Conservation (phyloP, 768 basidiomycete genomes). For the Xanthoconium purpureum region DNA sequence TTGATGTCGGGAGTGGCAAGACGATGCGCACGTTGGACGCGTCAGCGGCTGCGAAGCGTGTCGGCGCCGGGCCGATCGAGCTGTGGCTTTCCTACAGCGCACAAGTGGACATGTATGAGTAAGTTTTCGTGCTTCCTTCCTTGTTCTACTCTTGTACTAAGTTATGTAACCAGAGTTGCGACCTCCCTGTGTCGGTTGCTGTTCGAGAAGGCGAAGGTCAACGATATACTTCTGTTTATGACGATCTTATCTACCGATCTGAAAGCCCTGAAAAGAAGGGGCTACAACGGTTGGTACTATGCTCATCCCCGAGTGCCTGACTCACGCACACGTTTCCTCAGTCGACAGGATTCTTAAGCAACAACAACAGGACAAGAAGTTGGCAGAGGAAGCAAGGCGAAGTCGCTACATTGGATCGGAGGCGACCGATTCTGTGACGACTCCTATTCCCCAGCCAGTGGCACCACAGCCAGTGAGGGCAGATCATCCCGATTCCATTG, state of each 20-base stretch:
- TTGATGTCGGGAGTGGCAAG: conserved; percentile 50
- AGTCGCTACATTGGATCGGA: conserved; percentile 25
- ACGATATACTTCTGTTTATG: conserved; percentile 88
- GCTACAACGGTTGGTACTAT: conserved; percentile 67
- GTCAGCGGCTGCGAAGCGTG: conserved; percentile 64
- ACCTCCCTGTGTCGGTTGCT: conserved; percentile 76
- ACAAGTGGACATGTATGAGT: conserved; percentile 91
- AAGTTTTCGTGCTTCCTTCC: conserved; percentile 33
- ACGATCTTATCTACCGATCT: conserved; percentile 92
- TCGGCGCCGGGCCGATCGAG: conserved; percentile 59
- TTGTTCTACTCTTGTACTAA: neutral
- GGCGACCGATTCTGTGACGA: conserved; percentile 1
- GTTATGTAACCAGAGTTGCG: conserved; percentile 58
- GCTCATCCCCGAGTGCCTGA: neutral
- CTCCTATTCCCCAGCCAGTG: conserved; percentile 10
- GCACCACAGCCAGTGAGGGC: conserved; percentile 12
- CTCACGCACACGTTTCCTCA: conserved; percentile 26
- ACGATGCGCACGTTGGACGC: conserved; percentile 60
- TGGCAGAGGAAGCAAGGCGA: conserved; percentile 44
- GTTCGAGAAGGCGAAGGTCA: conserved; percentile 74
- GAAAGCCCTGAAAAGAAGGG: conserved; percentile 73
- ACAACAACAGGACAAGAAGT: conserved; percentile 65
- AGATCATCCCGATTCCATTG: neutral
- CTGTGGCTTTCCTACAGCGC: conserved; percentile 75
- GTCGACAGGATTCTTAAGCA: conserved; percentile 90